Conservation (phyloP, 768 basidiomycete species). For the Mycena filopes region DNA sequence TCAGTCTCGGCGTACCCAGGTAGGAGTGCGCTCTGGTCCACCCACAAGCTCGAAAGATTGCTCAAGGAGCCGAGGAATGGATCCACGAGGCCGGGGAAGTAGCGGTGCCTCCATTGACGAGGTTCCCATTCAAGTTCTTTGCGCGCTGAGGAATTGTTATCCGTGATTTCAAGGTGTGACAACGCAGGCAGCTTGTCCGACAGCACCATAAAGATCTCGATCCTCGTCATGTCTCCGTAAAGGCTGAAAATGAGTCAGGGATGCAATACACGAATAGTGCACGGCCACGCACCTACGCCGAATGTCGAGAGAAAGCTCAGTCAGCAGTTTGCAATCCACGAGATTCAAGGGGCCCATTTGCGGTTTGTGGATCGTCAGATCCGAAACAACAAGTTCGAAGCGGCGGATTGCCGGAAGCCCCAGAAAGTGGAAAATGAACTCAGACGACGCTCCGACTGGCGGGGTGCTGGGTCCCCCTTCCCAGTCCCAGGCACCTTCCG, state of each 20-base stretch:
- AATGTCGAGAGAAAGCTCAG: slow-evolving; percentile 30
- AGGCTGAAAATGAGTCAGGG: background rate
- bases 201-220: slow-evolving; percentile 23
- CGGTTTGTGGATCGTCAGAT: slow-evolving; percentile 27
- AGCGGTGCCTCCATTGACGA: background rate
- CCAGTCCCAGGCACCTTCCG: slow-evolving; percentile 38
- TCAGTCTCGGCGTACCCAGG: background rate
- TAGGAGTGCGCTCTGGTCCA: slow-evolving; percentile 30
- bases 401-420: slow-evolving; percentile 32
- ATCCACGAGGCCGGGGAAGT: slow-evolving; percentile 33
- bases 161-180: slow-evolving; percentile 32
- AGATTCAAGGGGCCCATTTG: slow-evolving; percentile 31
- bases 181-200: slow-evolving; percentile 27
- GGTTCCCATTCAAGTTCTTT: background rate
- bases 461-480: slow-evolving; percentile 29
- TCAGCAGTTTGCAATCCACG: slow-evolving; percentile 25
- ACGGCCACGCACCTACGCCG: slow-evolving; percentile 27
- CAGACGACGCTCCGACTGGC: slow-evolving; percentile 23
- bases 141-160: slow-evolving; percentile 8
- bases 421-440: slow-evolving; percentile 28
- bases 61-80: slow-evolving; percentile 28
- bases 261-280: background rate
- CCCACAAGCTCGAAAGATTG: slow-evolving; percentile 35
- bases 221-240: background rate
- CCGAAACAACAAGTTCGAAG: slow-evolving; percentile 34